Conservation (phyloP, 768 basidiomycete genomes). For the Suillus sp. region DNA sequence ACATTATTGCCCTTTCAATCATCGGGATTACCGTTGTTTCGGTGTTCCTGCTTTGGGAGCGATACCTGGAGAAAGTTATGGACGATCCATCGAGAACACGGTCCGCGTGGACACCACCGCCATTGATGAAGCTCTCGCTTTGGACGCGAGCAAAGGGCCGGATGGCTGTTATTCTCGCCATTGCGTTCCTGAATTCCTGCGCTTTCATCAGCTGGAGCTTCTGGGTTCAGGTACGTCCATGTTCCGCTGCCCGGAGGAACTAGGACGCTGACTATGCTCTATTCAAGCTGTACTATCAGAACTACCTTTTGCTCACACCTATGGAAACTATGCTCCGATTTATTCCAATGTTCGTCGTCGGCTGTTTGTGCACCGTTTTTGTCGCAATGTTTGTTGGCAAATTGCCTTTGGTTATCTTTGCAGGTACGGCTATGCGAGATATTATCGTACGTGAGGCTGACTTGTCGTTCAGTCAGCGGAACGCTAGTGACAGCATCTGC, state of each 20-base stretch:
- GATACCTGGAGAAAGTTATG: slow-evolving; percentile 49
- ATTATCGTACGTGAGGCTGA: slow-evolving; percentile 4
- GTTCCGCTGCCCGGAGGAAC: neutral
- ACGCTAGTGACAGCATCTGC: slow-evolving; percentile 59
- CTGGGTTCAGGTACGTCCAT: slow-evolving; percentile 43
- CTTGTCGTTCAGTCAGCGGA: slow-evolving; percentile 48
- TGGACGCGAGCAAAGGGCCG: slow-evolving; percentile 64
- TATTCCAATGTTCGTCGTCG: slow-evolving; percentile 72
- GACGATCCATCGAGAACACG: slow-evolving; percentile 18
- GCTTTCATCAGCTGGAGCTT: slow-evolving; percentile 57
- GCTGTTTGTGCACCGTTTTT: slow-evolving; percentile 62
- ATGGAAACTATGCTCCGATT: slow-evolving; percentile 65
- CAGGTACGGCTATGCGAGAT: slow-evolving; percentile 41
- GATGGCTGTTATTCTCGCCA: slow-evolving; percentile 58
- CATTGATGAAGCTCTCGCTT: slow-evolving; percentile 63
- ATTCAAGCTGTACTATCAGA: slow-evolving; percentile 69
- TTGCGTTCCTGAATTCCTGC: slow-evolving; percentile 66
- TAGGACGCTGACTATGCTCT: neutral
- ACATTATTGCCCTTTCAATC: slow-evolving; percentile 72
- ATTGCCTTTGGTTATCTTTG: slow-evolving; percentile 56
- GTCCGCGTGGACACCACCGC: slow-evolving; percentile 50
- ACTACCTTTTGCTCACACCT: slow-evolving; percentile 55
- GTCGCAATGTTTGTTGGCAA: slow-evolving; percentile 63
- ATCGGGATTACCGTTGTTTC: slow-evolving; percentile 57
- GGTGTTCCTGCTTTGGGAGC: slow-evolving; percentile 68